Evolutionary conservation across 2,329 filamentous ascomycete genomes (phyloP).

Genomic region (Esteya vermicola): DNA sequence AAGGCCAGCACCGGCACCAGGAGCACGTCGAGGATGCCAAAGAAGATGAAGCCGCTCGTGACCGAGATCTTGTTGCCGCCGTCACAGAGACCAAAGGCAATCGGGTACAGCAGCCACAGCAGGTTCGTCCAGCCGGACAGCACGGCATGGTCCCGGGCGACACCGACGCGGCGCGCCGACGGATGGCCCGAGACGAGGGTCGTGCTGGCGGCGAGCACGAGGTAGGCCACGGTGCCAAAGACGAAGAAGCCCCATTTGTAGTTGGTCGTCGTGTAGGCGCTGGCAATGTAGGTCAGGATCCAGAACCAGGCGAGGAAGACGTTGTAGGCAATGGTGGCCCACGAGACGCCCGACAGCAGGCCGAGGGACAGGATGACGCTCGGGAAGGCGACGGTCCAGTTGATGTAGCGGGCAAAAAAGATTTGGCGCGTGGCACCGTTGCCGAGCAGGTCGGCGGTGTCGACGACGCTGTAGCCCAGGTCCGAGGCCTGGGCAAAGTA

Average conservation of each 20-base stretch:
- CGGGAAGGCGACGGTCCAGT: constrained; percentile 38
- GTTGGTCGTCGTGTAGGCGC: constrained; percentile 29
- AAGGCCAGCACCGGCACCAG: constrained; percentile 28
- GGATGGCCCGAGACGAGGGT: constrained; percentile 24
- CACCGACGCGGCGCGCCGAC: constrained; percentile 25
- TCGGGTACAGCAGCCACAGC: constrained; percentile 38
- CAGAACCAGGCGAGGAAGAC: constrained; percentile 35
- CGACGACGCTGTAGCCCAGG: constrained; percentile 28
- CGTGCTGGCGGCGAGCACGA: constrained; percentile 30
- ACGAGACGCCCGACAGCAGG: constrained; percentile 34
- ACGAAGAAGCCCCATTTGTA: constrained; percentile 47
- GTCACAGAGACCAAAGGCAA: constrained; percentile 37
- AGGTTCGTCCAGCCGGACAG: constrained; percentile 34
- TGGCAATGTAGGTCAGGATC: constrained; percentile 34
- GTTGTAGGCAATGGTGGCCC: constrained; percentile 39
- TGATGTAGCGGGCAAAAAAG: constrained; percentile 41
- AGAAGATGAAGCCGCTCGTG: constrained; percentile 32
- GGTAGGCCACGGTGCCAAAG: constrained; percentile 33
- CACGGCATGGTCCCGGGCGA: constrained; percentile 27
- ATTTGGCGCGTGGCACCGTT: constrained; percentile 27
- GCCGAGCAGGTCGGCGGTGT: constrained; percentile 15
- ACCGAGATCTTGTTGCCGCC: constrained; percentile 35
- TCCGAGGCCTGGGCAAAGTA: constrained; percentile 40
- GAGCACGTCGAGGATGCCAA: constrained; percentile 37
- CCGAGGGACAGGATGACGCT: constrained; percentile 29